Base-by-base conservation (phyloP, 2,329 filamentous ascomycete species). In the Bertia moriformis region DNA sequence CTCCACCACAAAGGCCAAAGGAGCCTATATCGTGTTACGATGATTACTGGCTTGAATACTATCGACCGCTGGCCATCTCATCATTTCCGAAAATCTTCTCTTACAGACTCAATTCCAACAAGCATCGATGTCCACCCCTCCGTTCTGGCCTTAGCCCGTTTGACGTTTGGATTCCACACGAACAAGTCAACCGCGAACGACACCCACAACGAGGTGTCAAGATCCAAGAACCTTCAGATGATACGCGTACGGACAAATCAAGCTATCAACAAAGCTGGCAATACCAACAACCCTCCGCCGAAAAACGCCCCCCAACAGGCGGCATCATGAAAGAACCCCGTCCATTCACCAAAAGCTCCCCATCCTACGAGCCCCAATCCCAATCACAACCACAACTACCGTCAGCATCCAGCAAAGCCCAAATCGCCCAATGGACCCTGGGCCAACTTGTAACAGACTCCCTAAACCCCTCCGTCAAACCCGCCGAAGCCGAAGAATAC, bases 11-110 rank as follows among this genome's bases (percentile, higher is more conserved):
- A 10, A 10, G 17, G 4, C 46, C 47, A 12, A 53, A 55, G 19
- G 68, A 65, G 44, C 63, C 64, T 4, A 59, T 82, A 3, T 62
- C 67, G 3, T 75, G 71, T 43, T 86, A 85, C 43, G 89, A 96
- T 52, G 87, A 96, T 56, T 98, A 94, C 58, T 98, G 91, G 91
- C 67, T 91, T 4, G 91, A 98, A 55, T 96, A 95, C 56, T 98
- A 98, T 54, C 78, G 88, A 13, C 91, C 91, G 0, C 70, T 84
- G 4, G 84, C 83, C 0, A 62, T 96, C 1, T 94, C 91, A 0
- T 91, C 86, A 0, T 86, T 96, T 47, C 72, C 79, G 13, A 98
- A 95, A 54, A 83, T 95, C 55, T 95, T 94, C 53, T 76, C 86
- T 0, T 94, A 83, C 59, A 87, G 84, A 53, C 84, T 96, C 71